Evolutionary conservation across 768 basidiomycete species (phyloP), one percentile per base, ranked within the genome.

Genomic region (Lyophyllum decastes): DNA sequence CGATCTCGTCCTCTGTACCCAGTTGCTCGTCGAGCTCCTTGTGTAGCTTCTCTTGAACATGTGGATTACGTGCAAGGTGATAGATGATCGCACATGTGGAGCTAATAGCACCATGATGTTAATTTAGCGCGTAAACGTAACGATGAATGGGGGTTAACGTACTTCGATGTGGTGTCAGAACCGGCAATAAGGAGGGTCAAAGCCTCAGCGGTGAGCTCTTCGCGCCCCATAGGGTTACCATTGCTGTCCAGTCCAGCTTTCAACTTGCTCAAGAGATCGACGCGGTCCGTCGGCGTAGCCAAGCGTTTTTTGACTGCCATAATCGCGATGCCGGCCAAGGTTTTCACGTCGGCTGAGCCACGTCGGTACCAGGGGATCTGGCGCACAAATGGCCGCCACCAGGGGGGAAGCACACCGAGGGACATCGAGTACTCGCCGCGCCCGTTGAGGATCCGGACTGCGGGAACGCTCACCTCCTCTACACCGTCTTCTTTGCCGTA

Each of bases 141-240:
- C 11, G 7, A 4, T 2, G 22, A 25, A 7, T 22, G 22, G 17
- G 6, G 34, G 17, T 10, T 2, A 21, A 67, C 87, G 59, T 63
- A 92, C 91, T 96, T 97, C 46, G 94, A 94, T 0, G 95, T 96
- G 1, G 94, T 97, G 66, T 97, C 94, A 3, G 89, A 90, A 1
- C 94, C 94, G 6, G 92, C 92, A 61, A 95, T 94, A 17, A 95
- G 80, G 48, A 94, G 84, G 0, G 93, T 94, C 19, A 92, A 72
- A 45, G 90, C 89, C 74, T 97, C 95, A 0, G 94, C 94, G 0
- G 93, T 96, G 55, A 97, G 73, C 68, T 96, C 95, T 63, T 85
- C 85, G 25, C 80, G 78, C 0, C 89, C 86, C 89, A 97, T 88
- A 1, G 80, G 85, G 3, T 92, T 84, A 16, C 94, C 95, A n/a